Evolutionary conservation across 2,329 filamentous ascomycete species (phyloP), one percentile per base, ranked within the genome.

Genomic region (Aureobasidium mangrovei): DNA sequence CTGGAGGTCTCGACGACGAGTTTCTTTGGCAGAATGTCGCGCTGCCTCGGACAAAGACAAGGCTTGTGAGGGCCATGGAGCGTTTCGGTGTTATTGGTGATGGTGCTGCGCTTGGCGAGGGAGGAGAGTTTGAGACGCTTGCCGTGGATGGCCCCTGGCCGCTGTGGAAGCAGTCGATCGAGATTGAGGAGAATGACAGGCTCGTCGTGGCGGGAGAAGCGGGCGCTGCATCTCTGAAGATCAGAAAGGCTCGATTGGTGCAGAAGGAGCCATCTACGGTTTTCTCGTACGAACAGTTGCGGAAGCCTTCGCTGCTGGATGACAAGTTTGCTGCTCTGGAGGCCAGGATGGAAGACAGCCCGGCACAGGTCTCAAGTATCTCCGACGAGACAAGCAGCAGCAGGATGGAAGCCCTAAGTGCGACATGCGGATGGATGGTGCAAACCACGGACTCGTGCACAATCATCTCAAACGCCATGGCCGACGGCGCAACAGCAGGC

Each of bases 111-210:
- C 72, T 97, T 18, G 93, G 93, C 1, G 93, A 97, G 68, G 93
- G 93, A 4, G 93, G 93, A 3, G 93, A 97, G 73, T 97, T 94
- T 69, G 93, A 97, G 77, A 97, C 90, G 31, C 73, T 97, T 51
- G 89, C 93, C 42, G 65, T 97, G 35, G 82, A 90, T 69, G 93
- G 91, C 8, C 91, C 91, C 7, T 63, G 65, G 0, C 72, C 73
- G 47, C 67, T 96, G 57, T 96, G 93, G 77, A 85, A 80, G 70
- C 79, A 77, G 60, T 79, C 76, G 49, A 85, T 97, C 58, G 72
- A 75, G 40, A 73, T 96, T 32, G 72, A 71, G 0, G 77, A 80
- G 2, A 67, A 69, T 3, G 76, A 77, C 56, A 76, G 72, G 55
- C 71, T 71, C 49, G 70, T 82, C 4, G 74, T 86, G 4, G 71